Base-by-base conservation (phyloP, 192 early-diverging fungal species). In the Thamnidium elegans region DNA sequence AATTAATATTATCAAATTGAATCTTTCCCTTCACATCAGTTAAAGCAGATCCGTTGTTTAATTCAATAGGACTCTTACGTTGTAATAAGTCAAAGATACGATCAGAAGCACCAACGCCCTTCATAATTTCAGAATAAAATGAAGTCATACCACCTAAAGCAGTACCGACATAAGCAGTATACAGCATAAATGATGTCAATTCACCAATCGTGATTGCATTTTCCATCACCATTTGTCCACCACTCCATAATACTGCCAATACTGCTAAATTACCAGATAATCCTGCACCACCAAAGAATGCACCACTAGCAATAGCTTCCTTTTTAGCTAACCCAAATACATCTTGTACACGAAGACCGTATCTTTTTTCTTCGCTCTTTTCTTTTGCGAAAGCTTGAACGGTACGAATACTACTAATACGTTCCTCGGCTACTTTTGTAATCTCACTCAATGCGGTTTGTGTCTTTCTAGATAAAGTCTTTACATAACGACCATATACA, bases 351-450 rank as follows among this genome's bases (percentile, higher is more conserved):
- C 52, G 52, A 10, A 67, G 20, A 7, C 69, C 74, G 51, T 85
- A 90, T 55, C 45, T 51, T n/a, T 58, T 67, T 9, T 67, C 80
- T 76, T 72, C 80, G 61, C 42, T 69, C 63, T 74, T 74, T 72
- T 78, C 83, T 72, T 70, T 84, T 44, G 73, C 91, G 63, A 93
- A 84, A 39, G 89, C 86, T 19, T 86, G 84, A 3, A 96, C 90
- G 0, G 95, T 99, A 43, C 88, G 81, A 69, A 99, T 90, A 66
- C 84, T 86, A 65, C 84, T 75, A 64, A 99, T 88, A 34, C 87
- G 80, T 70, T 99, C 96, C 58, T 89, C 88, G 1, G 93, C 92
- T 5, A 88, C 80, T 68, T 89, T 88, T 17, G 88, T 86, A 47
- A 84, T 77, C 13, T 89, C 86, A 30, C 81, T 80, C 11, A 87